Evolutionary conservation across 2,329 filamentous ascomycete species (phyloP).

Genomic region (Ophiostoma sp.): DNA sequence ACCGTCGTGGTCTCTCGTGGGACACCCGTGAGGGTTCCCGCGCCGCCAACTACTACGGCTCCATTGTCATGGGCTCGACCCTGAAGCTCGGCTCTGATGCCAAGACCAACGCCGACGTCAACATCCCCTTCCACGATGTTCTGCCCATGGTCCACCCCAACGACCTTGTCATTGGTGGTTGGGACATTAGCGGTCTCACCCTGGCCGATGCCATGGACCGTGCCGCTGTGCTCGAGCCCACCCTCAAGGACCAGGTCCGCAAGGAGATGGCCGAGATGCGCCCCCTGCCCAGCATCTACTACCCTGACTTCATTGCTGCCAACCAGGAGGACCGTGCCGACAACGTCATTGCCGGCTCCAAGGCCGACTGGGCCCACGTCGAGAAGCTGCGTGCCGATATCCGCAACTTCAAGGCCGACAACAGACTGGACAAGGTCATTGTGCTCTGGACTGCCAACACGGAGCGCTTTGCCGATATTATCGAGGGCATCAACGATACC

Average conservation of each 20-base stretch:
- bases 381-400: conserved; percentile 92
- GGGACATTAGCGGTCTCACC: conserved; percentile 93
- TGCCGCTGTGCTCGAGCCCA: conserved; percentile 90
- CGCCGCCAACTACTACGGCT: conserved; percentile 95
- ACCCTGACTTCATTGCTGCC: conserved; percentile 97
- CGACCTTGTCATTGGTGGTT: conserved; percentile 88
- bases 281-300: conserved; percentile 93
- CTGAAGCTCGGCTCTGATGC: conserved; percentile 90
- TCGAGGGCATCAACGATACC: conserved; percentile 90
- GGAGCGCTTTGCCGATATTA: conserved; percentile 86
- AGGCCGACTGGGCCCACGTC: conserved; percentile 81
- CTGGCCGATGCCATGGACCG: conserved; percentile 91
- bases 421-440: conserved; percentile 88
- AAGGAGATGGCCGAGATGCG: conserved; percentile 90
- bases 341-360: conserved; percentile 76
- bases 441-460: conserved; percentile 99
- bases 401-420: conserved; percentile 81
- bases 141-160: conserved; percentile 97
- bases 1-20: conserved; percentile 80
- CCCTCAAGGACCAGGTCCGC: conserved; percentile 78
- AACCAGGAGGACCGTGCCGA: conserved; percentile 97
- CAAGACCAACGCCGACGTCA: conserved; percentile 80
- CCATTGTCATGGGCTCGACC: conserved; percentile 93
- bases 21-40: conserved; percentile 86
- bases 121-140: conserved; percentile 91